Percentiles rank a stretch among this genome's conserved stretches.
Evolutionary conservation across 164 flowering plant genomes (phyloP).

Genomic region (Stephania yunnanensis): DNA sequence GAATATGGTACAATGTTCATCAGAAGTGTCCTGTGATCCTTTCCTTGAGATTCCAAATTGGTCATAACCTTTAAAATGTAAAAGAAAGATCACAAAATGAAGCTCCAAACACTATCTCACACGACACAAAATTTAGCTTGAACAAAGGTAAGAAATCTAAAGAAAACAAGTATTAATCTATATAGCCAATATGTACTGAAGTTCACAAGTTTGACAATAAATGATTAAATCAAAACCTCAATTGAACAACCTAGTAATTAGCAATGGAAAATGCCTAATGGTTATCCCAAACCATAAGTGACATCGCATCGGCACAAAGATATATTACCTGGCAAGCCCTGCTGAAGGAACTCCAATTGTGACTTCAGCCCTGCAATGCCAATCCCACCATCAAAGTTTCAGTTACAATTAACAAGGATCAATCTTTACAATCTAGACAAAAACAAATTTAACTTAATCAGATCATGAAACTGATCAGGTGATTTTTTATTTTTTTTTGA

Average conservation of each 20-base stretch:
- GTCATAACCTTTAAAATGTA: conserved; percentile 48
- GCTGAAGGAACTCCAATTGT: conserved; percentile 89
- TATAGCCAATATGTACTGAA: background rate
- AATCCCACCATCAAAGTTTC: conserved; percentile 8
- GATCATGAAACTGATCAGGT: too few relatives aligned
- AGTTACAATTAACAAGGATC: conserved; percentile 6
- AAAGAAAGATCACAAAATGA: conserved; percentile 2
- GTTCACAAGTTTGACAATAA: background rate
- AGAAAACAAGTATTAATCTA: background rate
- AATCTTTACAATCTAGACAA: background rate
- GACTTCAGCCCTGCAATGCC: conserved; percentile 53
- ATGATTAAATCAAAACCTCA: background rate
- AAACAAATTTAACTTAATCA: background rate
- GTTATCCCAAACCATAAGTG: background rate
- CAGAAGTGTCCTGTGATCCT: conserved; percentile 78
- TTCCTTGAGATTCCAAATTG: conserved; percentile 92
- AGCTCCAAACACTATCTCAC: background rate
- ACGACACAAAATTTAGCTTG: background rate
- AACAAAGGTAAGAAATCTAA: background rate
- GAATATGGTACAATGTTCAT: conserved; percentile 81
- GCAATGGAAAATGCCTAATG: background rate
- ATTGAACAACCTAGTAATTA: too few relatives aligned
- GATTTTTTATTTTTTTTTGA: too few relatives aligned
- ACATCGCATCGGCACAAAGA: background rate
- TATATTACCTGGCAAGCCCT: conserved; percentile 73